Conservation (phyloP, 2,329 filamentous ascomycete species). For the Phialophora macrospora region DNA sequence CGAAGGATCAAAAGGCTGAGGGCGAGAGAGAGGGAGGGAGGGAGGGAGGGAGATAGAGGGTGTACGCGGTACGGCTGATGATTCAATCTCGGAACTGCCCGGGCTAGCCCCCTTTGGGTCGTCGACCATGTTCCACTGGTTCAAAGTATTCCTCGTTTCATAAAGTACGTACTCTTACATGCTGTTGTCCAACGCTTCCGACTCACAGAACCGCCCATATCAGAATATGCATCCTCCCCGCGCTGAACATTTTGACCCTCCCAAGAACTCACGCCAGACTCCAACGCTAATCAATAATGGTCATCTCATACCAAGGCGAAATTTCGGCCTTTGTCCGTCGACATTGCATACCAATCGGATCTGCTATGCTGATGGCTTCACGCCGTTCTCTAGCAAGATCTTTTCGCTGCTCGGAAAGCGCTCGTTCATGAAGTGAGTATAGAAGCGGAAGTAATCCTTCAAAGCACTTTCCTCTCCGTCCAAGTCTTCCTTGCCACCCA, state of each 20-base stretch:
- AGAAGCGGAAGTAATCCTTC: slow-evolving; percentile 27
- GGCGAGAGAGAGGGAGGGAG: not conserved
- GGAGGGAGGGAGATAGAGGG: not conserved
- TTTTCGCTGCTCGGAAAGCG: slow-evolving; percentile 24
- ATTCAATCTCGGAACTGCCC: slow-evolving; percentile 5
- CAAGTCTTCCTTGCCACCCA: not conserved
- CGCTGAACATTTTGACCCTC: not conserved
- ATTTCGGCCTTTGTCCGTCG: not conserved
- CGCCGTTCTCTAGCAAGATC: slow-evolving; percentile 25
- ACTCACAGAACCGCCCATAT: not conserved
- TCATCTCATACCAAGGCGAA: not conserved
- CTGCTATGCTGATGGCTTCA: slow-evolving; percentile 17
- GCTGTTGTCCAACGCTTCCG: not conserved
- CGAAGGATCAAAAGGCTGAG: not conserved
- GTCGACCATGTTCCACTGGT: not conserved
- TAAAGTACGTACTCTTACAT: not conserved
- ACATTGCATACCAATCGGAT: not conserved
- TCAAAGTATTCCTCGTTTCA: not conserved
- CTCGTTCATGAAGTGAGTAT: slow-evolving; percentile 28
- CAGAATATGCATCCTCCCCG: not conserved
- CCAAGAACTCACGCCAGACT: not conserved
- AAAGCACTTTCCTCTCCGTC: slow-evolving; percentile 16
- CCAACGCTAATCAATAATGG: slow-evolving; percentile 1
- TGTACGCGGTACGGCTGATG: not conserved
- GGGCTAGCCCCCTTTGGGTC: slow-evolving; percentile 5